Evolutionary conservation across 2,329 filamentous ascomycete species (phyloP).

Genomic region (Alternaria alternata): DNA sequence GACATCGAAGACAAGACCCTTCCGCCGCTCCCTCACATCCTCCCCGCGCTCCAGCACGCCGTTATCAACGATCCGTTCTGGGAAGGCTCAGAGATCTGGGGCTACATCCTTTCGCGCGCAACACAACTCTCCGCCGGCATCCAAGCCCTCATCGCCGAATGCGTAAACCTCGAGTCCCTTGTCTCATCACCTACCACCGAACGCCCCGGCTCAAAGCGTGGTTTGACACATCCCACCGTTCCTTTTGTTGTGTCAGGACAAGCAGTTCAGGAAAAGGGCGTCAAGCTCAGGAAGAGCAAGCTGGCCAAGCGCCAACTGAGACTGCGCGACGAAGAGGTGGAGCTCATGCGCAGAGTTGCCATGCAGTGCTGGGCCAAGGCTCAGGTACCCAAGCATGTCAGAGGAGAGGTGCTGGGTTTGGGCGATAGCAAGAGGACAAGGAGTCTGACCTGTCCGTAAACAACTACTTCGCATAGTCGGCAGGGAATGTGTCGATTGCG

Average conservation of each 20-base stretch:
- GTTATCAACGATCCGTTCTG: slow-evolving; percentile 55
- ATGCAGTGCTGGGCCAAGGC: slow-evolving; percentile 54
- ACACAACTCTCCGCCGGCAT: slow-evolving; percentile 54
- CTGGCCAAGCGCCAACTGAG: slow-evolving; percentile 57
- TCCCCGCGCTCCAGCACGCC: slow-evolving; percentile 54
- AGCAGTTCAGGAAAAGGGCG: slow-evolving; percentile 33
- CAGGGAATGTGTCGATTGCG: background rate
- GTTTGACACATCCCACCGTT: slow-evolving; percentile 28
- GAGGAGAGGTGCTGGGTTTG: slow-evolving; percentile 31
- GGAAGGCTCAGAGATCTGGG: slow-evolving; percentile 50
- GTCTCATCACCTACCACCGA: slow-evolving; percentile 41
- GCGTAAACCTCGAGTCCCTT: slow-evolving; percentile 53
- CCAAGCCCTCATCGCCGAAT: slow-evolving; percentile 57
- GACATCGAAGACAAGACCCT: slow-evolving; percentile 22
- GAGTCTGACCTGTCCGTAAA: slow-evolving; percentile 44
- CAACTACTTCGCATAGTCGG: background rate
- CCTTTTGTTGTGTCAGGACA: slow-evolving; percentile 15
- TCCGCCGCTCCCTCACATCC: slow-evolving; percentile 49
- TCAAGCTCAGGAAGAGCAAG: slow-evolving; percentile 49
- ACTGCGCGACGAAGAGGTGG: slow-evolving; percentile 54
- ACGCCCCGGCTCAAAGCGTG: slow-evolving; percentile 28
- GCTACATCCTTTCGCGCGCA: slow-evolving; percentile 55
- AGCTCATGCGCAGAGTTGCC: slow-evolving; percentile 53
- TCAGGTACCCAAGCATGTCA: slow-evolving; percentile 35
- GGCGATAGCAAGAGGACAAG: slow-evolving; percentile 31